Evolutionary conservation across 2,329 filamentous ascomycete genomes (phyloP), one percentile per base, ranked within the genome.

Genomic region (Dothideomycetes sp.): DNA sequence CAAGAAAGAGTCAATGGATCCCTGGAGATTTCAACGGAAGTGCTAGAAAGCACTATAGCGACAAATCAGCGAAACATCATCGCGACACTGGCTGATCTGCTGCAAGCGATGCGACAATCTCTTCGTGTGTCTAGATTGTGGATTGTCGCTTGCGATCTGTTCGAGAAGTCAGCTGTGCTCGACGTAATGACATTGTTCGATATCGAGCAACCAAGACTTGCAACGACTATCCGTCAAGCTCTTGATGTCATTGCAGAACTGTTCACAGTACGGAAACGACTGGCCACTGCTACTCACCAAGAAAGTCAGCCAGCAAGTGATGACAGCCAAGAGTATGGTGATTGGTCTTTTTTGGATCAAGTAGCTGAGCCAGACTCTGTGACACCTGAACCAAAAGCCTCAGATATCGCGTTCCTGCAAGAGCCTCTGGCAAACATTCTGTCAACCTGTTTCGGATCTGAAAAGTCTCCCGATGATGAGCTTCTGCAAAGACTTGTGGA

Each of bases 251-350:
- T 74, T 5, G 53, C 63, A 8, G 53, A 38, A 8, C 60, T 23
- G 71, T 70, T 50, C 41, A 47, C 46, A 48, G 38, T 31, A 41
- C 45, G 43, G 48, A 45, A 41, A 34, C 33, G 37, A n/a, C 30
- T 33, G 5, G 16, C 8, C 13, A 28, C 15, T 4, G 24, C 29
- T 15, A 22, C 47, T n/a, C 38, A 54, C n/a, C 40, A 44, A 11
- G 52, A 63, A 18, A 50, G 49, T 4, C 60, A 64, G 29, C 39
- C 48, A 15, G 48, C 38, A 10, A 71, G 65, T 41, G 75, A 79
- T 38, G 77, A 80, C 39, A 80, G 76, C 47, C 77, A 80, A 53
- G 76, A 80, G 33, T 80, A 76, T 50, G 76, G 76, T 20, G 74
- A 76, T 45, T 74, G 70, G 61, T 62, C 67, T 16, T 74, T 65